phyloP scores from a whole-genome alignment of 768 basidiomycete genomes.

The Tricholoma hemisulphureum region DNA sequence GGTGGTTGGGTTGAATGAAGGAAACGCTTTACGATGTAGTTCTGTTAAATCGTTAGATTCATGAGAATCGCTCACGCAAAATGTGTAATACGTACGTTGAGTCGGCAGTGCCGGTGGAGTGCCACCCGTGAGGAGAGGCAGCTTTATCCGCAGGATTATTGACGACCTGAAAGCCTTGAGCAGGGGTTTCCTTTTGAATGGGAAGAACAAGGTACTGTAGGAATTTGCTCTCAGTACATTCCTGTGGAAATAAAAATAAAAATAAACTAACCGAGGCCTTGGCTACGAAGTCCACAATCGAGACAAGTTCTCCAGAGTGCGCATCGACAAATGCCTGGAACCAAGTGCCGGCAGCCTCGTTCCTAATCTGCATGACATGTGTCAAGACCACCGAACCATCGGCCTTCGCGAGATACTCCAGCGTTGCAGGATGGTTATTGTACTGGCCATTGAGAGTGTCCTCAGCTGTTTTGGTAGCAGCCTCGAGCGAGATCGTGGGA shows the following conservation, averaged over 20 bases:
- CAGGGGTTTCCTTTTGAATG: conserved; percentile 43
- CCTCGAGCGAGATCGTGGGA: conserved; percentile 33
- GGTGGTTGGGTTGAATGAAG: not conserved
- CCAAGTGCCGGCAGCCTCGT: conserved; percentile 41
- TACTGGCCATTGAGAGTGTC: conserved; percentile 36
- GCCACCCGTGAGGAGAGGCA: conserved; percentile 48
- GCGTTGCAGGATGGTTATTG: conserved; percentile 37
- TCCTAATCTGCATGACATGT: conserved; percentile 38
- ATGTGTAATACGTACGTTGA: conserved; percentile 21
- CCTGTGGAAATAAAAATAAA: conserved; percentile 13
- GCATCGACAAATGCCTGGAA: conserved; percentile 60
- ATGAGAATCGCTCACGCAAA: conserved; percentile 2
- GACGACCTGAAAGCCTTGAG: conserved; percentile 44
- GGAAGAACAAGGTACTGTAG: conserved; percentile 45
- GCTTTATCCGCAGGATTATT: conserved; percentile 45
- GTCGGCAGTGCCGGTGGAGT: conserved; percentile 23
- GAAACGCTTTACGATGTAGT: not conserved
- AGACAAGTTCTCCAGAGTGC: conserved; percentile 47
- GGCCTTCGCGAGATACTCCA: conserved; percentile 41
- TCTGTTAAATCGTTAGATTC: conserved; percentile 6
- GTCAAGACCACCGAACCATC: conserved; percentile 39
- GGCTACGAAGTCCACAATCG: conserved; percentile 53
- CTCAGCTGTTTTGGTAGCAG: conserved; percentile 39
- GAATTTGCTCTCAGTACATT: not conserved
- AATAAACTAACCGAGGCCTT: conserved; percentile 38